phyloP scores from a whole-genome alignment of 2,329 filamentous ascomycete species.

The Xylaria sp. region DNA sequence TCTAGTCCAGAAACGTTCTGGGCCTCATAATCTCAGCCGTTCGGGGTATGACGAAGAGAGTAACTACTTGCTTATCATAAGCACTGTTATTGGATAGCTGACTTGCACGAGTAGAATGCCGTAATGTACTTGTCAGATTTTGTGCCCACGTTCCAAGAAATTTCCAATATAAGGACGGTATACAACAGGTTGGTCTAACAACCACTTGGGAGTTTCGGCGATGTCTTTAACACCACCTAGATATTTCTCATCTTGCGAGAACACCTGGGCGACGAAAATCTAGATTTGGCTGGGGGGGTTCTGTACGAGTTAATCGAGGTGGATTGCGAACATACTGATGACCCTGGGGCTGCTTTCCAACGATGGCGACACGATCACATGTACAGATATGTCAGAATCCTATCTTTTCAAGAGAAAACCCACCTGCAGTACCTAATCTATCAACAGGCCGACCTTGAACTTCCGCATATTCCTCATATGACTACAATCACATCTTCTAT shows the following conservation, averaged over 20 bases:
- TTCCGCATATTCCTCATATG: slow-evolving; percentile 54
- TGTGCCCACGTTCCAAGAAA: slow-evolving; percentile 53
- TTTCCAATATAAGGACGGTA: slow-evolving; percentile 52
- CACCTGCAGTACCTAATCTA: slow-evolving; percentile 1
- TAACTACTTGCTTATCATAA: slow-evolving; percentile 19
- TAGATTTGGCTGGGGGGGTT: slow-evolving; percentile 51
- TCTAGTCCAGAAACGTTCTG: slow-evolving; percentile 30
- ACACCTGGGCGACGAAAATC: slow-evolving; percentile 52
- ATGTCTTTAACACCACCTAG: slow-evolving; percentile 34
- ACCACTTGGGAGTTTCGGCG: not conserved
- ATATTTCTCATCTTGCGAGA: slow-evolving; percentile 51
- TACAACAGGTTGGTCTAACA: slow-evolving; percentile 44
- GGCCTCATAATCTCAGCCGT: slow-evolving; percentile 33
- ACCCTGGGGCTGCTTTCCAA: slow-evolving; percentile 52
- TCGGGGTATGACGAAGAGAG: slow-evolving; percentile 39
- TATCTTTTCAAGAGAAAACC: not conserved
- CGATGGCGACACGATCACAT: slow-evolving; percentile 53
- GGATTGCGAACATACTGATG: slow-evolving; percentile 51
- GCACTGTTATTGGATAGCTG: not conserved
- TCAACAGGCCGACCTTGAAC: slow-evolving; percentile 48
- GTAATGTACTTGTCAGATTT: slow-evolving; percentile 51
- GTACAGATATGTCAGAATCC: slow-evolving; percentile 47
- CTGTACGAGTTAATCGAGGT: slow-evolving; percentile 55
- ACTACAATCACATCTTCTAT: slow-evolving; percentile 51
- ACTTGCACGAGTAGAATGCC: slow-evolving; percentile 45